phyloP scores from a whole-genome alignment of 306 rosid genomes.

The Inga leiocalycina region DNA sequence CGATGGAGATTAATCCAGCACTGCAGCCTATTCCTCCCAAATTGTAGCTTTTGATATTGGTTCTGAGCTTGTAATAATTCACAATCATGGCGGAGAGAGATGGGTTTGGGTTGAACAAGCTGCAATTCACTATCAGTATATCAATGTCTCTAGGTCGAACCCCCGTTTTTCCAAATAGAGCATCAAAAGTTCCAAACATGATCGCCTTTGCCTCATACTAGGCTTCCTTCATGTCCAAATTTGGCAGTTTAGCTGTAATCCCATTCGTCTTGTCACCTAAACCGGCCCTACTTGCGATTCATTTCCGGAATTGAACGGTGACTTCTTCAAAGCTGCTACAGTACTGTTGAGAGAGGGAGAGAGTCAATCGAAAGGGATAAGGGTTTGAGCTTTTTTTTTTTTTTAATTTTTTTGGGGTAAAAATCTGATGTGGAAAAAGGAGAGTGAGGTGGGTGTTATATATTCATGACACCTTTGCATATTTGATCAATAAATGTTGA shows the following conservation, averaged over 20 bases:
- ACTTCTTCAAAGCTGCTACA: conserved; percentile 57
- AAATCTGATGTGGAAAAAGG: too few relatives aligned
- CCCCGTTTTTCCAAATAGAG: conserved; percentile 67
- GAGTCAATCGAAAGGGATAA: too few relatives aligned
- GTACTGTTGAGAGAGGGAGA: too few relatives aligned
- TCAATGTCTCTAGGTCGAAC: conserved; percentile 63
- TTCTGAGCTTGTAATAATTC: conserved; percentile 79
- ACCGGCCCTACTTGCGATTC: conserved; percentile 65
- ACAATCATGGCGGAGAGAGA: conserved; percentile 89
- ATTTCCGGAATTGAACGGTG: conserved; percentile 48
- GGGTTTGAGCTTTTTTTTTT: too few relatives aligned
- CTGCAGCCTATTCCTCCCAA: conserved; percentile 97
- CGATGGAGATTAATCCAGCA: conserved; percentile 79
- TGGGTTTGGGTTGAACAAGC: conserved; percentile 84
- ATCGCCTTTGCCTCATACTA: conserved; percentile 71
- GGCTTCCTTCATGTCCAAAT: conserved; percentile 64
- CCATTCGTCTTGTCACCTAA: conserved; percentile 75
- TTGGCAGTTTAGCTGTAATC: conserved; percentile 60
- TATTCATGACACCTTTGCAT: too few relatives aligned
- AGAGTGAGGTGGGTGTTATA: too few relatives aligned
- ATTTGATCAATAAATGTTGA: too few relatives aligned
- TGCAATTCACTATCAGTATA: conserved; percentile 80
- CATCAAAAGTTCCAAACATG: conserved; percentile 79
- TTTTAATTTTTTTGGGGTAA: too few relatives aligned
- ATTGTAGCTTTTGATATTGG: conserved; percentile 72